Evolutionary conservation across 1,284 basidiomycete genomes (phyloP), one percentile per base, ranked within the genome.

Genomic region (Chalciporus sp.): DNA sequence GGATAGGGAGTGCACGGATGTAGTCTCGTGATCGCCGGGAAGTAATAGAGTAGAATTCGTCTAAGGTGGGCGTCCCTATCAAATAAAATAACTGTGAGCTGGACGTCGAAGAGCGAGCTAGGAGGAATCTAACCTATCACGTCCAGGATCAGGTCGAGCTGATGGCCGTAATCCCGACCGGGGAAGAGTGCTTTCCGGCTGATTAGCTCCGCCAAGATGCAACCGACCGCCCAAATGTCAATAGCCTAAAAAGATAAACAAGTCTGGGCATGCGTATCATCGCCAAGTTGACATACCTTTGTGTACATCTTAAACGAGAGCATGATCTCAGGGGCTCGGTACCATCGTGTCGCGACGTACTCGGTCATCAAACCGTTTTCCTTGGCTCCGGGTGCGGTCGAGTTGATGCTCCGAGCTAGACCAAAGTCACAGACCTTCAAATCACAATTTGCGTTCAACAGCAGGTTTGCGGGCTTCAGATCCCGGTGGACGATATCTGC

Each of bases 291-390:
- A 16, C 63, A 19, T 52, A 80, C 83, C 76, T 85, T 85, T 43
- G 84, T 85, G 71, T 90, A 92, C 80, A 91, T 91, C 69, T 91
- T 92, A 75, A 94, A 94, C 49, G 85, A 88, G 55, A 94, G 76
- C 92, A 94, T 94, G 69, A 94, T 94, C 73, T 94, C 92, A 0
- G 90, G 90, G 7, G 90, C 90, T 53, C 89, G 80, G 69, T 92
- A 92, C 90, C 90, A 89, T 45, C 91, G 75, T 42, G 92, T 94
- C 1, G 91, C 90, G 45, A 94, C 90, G 64, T 93, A 92, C 75
- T 88, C 84, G 4, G 90, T 92, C 90, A 91, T 90, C 63, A 88
- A 76, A 1, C 88, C 89, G 27, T 83, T 76, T 62, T 88, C 88
- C 61, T 84, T 88, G 12, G 84, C 83, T 27, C 81, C 81, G 2